Evolutionary conservation across 768 basidiomycete species (phyloP).

Genomic region (Panellus pusillus): DNA sequence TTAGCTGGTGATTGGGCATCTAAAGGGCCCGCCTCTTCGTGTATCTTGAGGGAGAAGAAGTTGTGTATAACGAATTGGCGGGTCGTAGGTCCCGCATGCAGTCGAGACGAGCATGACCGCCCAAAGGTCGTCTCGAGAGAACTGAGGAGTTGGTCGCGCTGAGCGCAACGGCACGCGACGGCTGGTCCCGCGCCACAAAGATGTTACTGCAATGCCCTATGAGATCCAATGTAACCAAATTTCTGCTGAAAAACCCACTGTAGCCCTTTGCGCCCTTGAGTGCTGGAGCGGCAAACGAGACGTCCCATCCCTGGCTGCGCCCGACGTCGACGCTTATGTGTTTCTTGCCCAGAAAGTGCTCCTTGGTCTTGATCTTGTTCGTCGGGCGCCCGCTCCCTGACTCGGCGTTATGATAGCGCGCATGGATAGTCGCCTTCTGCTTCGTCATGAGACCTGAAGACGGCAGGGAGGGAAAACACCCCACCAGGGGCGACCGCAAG

Average conservation of each 20-base stretch:
- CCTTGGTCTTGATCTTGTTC: conserved; percentile 22
- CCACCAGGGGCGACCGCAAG: conserved; percentile 12
- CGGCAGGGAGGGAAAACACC: neutral
- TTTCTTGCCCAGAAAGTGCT: conserved; percentile 26
- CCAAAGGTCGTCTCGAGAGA: conserved; percentile 6
- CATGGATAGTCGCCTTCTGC: conserved; percentile 16
- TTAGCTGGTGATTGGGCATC: neutral
- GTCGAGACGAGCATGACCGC: conserved; percentile 12
- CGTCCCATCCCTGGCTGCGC: conserved; percentile 23
- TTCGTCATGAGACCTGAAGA: neutral
- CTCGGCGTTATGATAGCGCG: conserved; percentile 15
- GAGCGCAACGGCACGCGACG: conserved; percentile 15
- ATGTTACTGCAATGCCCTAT: neutral
- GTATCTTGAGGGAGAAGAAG: conserved; percentile 19
- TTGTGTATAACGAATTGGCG: conserved; percentile 18
- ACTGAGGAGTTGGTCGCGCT: conserved; percentile 16
- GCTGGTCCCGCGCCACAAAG: conserved; percentile 17
- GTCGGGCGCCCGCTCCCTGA: conserved; percentile 20
- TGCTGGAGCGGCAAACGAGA: neutral
- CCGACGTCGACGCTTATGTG: conserved; percentile 19
- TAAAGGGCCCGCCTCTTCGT: conserved; percentile 1
- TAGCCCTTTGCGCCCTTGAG: conserved; percentile 18
- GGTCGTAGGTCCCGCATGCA: conserved; percentile 21
- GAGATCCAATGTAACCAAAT: neutral
- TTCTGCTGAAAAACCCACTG: neutral